Conservation (phyloP, 495 filamentous ascomycete species). For the Aspergillus heteromorphus region DNA sequence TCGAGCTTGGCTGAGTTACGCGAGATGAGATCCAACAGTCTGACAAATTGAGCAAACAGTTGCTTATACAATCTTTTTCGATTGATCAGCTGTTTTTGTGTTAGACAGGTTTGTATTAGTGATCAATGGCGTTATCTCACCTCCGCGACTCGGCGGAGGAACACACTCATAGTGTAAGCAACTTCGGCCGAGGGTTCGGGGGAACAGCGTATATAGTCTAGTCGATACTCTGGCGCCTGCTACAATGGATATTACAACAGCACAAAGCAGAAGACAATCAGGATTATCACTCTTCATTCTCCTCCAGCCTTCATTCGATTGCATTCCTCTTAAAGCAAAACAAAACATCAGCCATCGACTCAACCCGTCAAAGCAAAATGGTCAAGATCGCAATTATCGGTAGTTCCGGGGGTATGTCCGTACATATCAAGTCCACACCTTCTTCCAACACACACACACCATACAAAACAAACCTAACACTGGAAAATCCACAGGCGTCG, state of each 20-base stretch:
- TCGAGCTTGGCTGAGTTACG: too few relatives aligned
- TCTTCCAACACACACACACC: neutral
- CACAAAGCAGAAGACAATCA: neutral
- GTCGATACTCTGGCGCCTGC: too few relatives aligned
- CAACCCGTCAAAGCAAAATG: constrained; percentile 27
- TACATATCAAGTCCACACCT: neutral
- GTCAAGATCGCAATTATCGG: constrained; percentile 53
- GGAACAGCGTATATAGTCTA: neutral
- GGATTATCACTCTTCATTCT: neutral
- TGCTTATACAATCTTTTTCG: too few relatives aligned
- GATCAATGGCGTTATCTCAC: too few relatives aligned
- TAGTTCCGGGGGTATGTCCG: constrained; percentile 43
- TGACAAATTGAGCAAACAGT: too few relatives aligned
- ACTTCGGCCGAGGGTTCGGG: neutral
- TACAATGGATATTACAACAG: neutral
- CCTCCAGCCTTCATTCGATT: neutral
- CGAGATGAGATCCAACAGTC: too few relatives aligned
- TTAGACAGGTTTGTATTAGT: too few relatives aligned
- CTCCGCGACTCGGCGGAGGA: too few relatives aligned
- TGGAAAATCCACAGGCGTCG: constrained; percentile 43
- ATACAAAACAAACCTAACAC: too few relatives aligned
- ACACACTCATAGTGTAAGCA: too few relatives aligned
- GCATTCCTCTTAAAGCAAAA: neutral
- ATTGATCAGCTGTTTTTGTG: too few relatives aligned
- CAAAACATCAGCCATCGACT: too few relatives aligned